These are phyloP conservation scores for Colletotrichum plurivorum DNA, from an alignment of 2,329 filamentous ascomycete species.

Conservation along the genomic window DNA sequence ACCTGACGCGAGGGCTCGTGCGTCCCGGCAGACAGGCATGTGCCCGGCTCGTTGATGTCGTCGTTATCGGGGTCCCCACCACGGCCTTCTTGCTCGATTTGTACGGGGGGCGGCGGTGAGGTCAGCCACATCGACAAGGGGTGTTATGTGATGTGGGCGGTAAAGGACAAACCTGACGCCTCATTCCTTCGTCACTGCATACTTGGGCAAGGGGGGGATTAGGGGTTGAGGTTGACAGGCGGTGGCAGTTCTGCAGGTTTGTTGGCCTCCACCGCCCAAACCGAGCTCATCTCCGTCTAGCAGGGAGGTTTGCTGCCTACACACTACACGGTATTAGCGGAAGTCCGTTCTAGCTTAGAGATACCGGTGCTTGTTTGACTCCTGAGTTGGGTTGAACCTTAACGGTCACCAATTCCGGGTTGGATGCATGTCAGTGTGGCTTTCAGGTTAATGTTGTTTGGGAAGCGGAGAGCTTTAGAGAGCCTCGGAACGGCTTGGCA, in stretches of 20 bases:
- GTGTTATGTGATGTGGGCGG: background rate
- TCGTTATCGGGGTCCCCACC: slow-evolving; percentile 9
- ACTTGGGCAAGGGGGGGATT: background rate
- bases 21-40: slow-evolving; percentile 19
- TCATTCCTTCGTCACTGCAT: slow-evolving; percentile 8
- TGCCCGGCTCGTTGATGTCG: slow-evolving; percentile 1
- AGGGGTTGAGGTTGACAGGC: slow-evolving; percentile 1
- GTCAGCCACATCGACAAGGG: slow-evolving; percentile 20
- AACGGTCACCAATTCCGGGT: slow-evolving; percentile 1
- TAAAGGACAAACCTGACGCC: too few relatives aligned
- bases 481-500: slow-evolving; percentile 12
- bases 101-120: slow-evolving; percentile 1
- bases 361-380: background rate
- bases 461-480: background rate
- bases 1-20: slow-evolving; percentile 36
- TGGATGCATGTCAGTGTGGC: background rate
- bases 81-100: slow-evolving; percentile 11
- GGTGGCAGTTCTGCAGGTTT: slow-evolving; percentile 5
- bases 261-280: slow-evolving; percentile 18
- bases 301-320: background rate
- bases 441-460: slow-evolving; percentile 7
- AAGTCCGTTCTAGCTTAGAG: too few relatives aligned
- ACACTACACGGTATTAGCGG: too few relatives aligned
- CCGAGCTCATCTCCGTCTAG: slow-evolving; percentile 31
- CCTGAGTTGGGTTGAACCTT: slow-evolving; percentile 11